Percentiles rank a stretch among this genome's conserved stretches.
phyloP scores from a whole-genome alignment of 768 basidiomycete genomes.

The Mycena haematopus region DNA sequence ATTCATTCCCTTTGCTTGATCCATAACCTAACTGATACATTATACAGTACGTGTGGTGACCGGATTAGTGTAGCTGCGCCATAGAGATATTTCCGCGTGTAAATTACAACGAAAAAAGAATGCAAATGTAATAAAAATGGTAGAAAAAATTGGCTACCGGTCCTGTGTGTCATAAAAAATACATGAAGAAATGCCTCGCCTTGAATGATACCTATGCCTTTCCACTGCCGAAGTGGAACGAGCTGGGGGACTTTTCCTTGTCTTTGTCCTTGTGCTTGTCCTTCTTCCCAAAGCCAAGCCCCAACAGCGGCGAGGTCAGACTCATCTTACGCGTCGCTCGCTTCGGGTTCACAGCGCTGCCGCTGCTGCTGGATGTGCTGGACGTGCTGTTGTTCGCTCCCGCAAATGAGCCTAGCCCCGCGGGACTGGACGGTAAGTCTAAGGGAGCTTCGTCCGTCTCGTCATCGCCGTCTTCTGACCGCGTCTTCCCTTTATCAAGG shows the following conservation, averaged over 20 bases:
- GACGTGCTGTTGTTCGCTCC: constrained; percentile 24
- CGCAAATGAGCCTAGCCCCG: constrained; percentile 26
- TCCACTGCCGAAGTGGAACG: constrained; percentile 24
- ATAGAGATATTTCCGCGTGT: constrained; percentile 28
- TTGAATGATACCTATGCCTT: constrained; percentile 14
- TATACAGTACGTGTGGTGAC: constrained; percentile 31
- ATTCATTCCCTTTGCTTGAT: constrained; percentile 3
- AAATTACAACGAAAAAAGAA: constrained; percentile 27
- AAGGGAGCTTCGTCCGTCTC: constrained; percentile 26
- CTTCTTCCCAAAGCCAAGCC: constrained; percentile 62
- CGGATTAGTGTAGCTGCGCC: constrained; percentile 31
- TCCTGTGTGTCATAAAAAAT: constrained; percentile 19
- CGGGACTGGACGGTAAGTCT: constrained; percentile 30
- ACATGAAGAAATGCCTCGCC: constrained; percentile 8
- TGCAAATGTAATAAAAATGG: constrained; percentile 38
- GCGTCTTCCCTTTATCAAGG: constrained; percentile 23
- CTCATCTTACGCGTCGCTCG: constrained; percentile 71
- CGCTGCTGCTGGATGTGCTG: constrained; percentile 32
- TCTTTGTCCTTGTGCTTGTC: constrained; percentile 57
- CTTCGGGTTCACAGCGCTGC: constrained; percentile 37
- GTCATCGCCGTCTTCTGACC: constrained; percentile 14
- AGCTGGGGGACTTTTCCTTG: constrained; percentile 41
- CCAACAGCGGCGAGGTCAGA: constrained; percentile 64
- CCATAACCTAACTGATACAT: constrained; percentile 26
- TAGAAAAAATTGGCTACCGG: constrained; percentile 30